A percentile compares a stretch with the other conserved stretches of the same genome.
These are phyloP conservation scores for Hirsutella minnesotensis DNA, from an alignment of 2,329 filamentous ascomycete species.

Conservation along the genomic window DNA sequence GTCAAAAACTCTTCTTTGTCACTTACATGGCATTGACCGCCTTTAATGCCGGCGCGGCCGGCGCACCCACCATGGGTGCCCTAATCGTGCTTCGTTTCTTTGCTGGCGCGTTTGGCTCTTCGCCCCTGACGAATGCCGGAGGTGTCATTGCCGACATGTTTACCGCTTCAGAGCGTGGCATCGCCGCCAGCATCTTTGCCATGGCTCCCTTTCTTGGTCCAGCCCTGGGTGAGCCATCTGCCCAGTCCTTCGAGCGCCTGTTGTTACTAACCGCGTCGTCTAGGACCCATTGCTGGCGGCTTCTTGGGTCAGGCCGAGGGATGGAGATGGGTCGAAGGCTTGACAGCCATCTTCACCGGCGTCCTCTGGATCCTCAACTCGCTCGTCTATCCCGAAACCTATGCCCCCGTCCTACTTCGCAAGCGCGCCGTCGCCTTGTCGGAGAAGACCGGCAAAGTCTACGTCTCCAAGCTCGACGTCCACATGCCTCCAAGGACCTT, in stretches of 20 bases:
- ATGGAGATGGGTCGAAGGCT: slow-evolving; percentile 54
- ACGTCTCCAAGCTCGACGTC: slow-evolving; percentile 36
- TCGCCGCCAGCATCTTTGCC: slow-evolving; percentile 48
- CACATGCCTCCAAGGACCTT: slow-evolving; percentile 29
- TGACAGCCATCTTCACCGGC: slow-evolving; percentile 50
- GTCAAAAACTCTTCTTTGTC: slow-evolving; percentile 45
- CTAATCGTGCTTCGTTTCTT: slow-evolving; percentile 61
- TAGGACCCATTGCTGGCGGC: slow-evolving; percentile 49
- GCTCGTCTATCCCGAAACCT: slow-evolving; percentile 46
- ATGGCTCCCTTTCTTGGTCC: slow-evolving; percentile 54
- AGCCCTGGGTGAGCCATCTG: slow-evolving; percentile 27
- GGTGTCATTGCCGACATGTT: slow-evolving; percentile 56
- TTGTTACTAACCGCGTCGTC: background rate
- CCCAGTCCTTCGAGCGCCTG: background rate
- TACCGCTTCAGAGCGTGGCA: slow-evolving; percentile 37
- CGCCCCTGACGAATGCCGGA: slow-evolving; percentile 49
- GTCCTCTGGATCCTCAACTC: slow-evolving; percentile 41
- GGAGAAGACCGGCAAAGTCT: slow-evolving; percentile 40
- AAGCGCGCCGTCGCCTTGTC: slow-evolving; percentile 38
- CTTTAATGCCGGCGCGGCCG: slow-evolving; percentile 50
- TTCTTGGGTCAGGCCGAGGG: slow-evolving; percentile 48
- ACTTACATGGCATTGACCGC: slow-evolving; percentile 46
- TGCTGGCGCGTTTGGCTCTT: slow-evolving; percentile 49
- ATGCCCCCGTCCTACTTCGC: slow-evolving; percentile 44
- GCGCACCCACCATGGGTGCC: slow-evolving; percentile 42